These are phyloP conservation scores for Diplosphaera chodatii DNA, from an alignment of 139 green algal genomes.

Conservation along the genomic window DNA sequence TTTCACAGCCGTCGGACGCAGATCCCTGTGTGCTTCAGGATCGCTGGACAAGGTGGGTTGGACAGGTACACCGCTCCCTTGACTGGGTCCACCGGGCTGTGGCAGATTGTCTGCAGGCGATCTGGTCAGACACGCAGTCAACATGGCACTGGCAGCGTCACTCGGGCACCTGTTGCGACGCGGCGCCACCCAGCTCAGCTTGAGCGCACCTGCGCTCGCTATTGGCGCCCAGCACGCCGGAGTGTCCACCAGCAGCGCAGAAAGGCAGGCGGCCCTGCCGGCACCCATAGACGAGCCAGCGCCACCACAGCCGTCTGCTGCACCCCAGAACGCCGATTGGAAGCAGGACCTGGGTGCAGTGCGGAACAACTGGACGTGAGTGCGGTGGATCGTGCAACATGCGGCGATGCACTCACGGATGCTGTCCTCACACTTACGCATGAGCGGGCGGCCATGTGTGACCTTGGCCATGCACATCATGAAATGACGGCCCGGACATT, in stretches of 20 bases:
- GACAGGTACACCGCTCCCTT: no score
- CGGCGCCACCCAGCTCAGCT: not conserved
- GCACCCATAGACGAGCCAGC: conserved; percentile 3
- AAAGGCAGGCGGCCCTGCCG: conserved; percentile 11
- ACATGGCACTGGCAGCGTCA: conserved; percentile 1
- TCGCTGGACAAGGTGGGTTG: no score
- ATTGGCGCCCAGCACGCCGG: not conserved
- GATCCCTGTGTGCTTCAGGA: no score
- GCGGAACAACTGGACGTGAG: conserved; percentile 80
- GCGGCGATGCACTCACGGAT: no score
- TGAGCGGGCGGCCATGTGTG: no score
- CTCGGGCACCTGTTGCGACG: conserved; percentile 8
- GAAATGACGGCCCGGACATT: no score
- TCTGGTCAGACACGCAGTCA: not conserved
- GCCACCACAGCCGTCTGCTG: not conserved
- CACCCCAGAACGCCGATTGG: conserved; percentile 4
- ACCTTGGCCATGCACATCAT: no score
- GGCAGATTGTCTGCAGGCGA: no score
- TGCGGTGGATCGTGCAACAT: no score
- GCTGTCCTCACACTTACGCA: no score
- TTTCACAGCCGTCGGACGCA: no score
- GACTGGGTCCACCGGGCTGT: no score
- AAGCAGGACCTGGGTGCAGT: conserved; percentile 55
- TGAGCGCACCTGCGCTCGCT: not conserved
- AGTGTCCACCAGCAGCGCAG: not conserved